These are phyloP conservation scores for Spencermartinsiella europaea DNA, from an alignment of 805 yeast genomes.

Conservation along the genomic window DNA sequence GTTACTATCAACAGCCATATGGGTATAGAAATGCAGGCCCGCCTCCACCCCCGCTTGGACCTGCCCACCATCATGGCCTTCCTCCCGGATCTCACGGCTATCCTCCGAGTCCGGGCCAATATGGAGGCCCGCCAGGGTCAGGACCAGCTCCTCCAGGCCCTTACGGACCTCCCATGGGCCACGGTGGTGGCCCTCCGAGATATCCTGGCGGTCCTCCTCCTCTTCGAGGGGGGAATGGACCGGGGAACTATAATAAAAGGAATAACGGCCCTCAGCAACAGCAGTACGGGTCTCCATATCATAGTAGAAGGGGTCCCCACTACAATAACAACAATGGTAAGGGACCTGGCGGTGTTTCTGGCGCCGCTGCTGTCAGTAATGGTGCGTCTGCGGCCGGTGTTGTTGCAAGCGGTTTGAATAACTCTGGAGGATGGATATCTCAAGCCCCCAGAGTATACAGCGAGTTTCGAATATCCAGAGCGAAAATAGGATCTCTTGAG, in stretches of 20 bases:
- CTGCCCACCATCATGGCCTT: not conserved
- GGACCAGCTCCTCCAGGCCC: not conserved
- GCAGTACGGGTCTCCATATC: not conserved
- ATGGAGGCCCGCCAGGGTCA: no score
- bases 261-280: not conserved
- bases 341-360: not conserved
- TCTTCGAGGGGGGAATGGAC: not conserved
- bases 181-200: not conserved
- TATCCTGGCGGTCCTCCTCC: not conserved
- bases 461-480: constrained; percentile 13
- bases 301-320: no score
- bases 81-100: not conserved
- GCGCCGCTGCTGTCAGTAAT: not conserved
- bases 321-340: no score
- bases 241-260: not conserved
- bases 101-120: no score
- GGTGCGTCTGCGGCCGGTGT: not conserved
- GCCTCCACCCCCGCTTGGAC: no score
- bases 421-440: not conserved
- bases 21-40: not conserved
- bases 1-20: not conserved
- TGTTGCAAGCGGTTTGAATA: no score
- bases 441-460: constrained; percentile 6
- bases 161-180: not conserved
- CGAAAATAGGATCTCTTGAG: constrained; percentile 13